Percentiles rank a stretch among this genome's conserved stretches.
phyloP scores from a whole-genome alignment of 2,329 filamentous ascomycete species.

The Cladosporium halotolerans region DNA sequence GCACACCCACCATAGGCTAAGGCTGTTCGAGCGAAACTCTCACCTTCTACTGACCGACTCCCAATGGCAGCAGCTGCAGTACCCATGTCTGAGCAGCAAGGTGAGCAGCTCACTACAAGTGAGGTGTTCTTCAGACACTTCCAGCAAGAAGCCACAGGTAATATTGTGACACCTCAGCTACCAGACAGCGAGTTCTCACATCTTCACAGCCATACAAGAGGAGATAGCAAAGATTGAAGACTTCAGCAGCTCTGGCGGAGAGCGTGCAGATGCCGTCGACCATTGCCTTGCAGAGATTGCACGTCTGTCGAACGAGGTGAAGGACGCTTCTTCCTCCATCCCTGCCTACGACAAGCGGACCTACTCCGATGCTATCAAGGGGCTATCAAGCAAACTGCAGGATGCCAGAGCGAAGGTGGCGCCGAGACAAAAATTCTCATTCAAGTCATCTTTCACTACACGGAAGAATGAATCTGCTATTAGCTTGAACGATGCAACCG shows the following conservation, averaged over 20 bases:
- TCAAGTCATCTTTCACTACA: constrained; percentile 48
- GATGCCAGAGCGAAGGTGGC: constrained; percentile 60
- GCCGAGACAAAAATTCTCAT: constrained; percentile 76
- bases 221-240: constrained; percentile 64
- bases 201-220: constrained; percentile 62
- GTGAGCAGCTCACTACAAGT: constrained; percentile 44
- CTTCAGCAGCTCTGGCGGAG: constrained; percentile 59
- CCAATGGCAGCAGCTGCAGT: constrained; percentile 2
- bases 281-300: constrained; percentile 74
- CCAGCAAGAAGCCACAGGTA: constrained; percentile 66
- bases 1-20: no score
- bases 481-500: constrained; percentile 51
- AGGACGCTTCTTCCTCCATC: constrained; percentile 73
- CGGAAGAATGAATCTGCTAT: constrained; percentile 39
- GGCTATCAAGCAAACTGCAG: constrained; percentile 70
- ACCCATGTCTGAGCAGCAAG: constrained; percentile 4
- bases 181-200: neutral
- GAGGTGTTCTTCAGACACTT: constrained; percentile 83
- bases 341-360: constrained; percentile 85
- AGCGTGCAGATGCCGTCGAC: constrained; percentile 75
- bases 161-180: constrained; percentile 6
- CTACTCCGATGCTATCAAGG: constrained; percentile 79
- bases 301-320: constrained; percentile 73
- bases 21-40: no score
- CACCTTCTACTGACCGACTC: neutral